Evolutionary conservation across 1,284 basidiomycete species (phyloP).

Genomic region (Papiliotrema fonsecae): DNA sequence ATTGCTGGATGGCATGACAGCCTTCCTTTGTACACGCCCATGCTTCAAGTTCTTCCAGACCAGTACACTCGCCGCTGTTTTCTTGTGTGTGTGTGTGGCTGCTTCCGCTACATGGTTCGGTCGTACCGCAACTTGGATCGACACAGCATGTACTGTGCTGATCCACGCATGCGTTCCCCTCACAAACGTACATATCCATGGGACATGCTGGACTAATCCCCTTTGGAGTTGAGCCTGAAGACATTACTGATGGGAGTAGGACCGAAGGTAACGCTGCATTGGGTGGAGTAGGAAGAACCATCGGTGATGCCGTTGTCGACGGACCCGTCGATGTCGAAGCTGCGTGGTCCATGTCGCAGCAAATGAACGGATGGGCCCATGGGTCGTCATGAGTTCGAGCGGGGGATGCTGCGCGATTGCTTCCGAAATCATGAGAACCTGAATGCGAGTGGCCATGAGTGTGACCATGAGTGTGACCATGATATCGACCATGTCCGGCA

Average conservation of each 20-base stretch:
- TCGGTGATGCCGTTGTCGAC: neutral
- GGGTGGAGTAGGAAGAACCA: neutral
- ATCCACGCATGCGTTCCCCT: slow-evolving; percentile 14
- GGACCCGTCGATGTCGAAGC: slow-evolving; percentile 21
- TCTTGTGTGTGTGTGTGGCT: no score
- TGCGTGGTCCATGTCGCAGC: slow-evolving; percentile 38
- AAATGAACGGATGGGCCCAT: slow-evolving; percentile 36
- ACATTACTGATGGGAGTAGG: neutral
- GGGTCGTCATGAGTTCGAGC: slow-evolving; percentile 17
- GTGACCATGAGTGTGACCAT: slow-evolving; percentile 1
- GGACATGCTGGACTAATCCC: slow-evolving; percentile 5
- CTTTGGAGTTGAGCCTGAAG: neutral
- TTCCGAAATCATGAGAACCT: neutral
- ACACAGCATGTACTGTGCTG: slow-evolving; percentile 11
- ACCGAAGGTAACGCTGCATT: neutral
- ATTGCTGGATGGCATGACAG: slow-evolving; percentile 39
- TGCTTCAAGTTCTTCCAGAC: slow-evolving; percentile 19
- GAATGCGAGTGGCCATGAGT: neutral
- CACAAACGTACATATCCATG: slow-evolving; percentile 23
- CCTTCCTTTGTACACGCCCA: slow-evolving; percentile 34
- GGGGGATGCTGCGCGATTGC: neutral
- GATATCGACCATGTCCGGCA: no score
- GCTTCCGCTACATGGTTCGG: no score
- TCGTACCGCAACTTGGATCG: slow-evolving; percentile 7
- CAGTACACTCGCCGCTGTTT: no score